Evolutionary conservation across 495 filamentous ascomycete species (phyloP), one percentile per base, ranked within the genome.

Genomic region (Pyronema domesticum): DNA sequence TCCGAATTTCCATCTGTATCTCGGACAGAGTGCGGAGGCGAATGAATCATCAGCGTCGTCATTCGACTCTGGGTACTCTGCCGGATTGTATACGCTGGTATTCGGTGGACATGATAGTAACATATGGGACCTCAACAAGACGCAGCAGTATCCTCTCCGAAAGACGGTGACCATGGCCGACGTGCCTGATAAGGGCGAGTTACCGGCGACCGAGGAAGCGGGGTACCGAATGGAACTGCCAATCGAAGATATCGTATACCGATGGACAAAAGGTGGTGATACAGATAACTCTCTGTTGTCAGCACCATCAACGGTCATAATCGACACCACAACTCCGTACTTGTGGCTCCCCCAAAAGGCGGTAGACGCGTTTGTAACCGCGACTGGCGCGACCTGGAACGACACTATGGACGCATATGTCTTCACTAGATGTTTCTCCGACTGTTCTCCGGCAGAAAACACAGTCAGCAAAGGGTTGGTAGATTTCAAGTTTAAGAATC

Each of bases 331-430:
- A 6, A 63, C 60, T 3, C 60, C 60, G 8, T 63, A 60, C 50
- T 15, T 63, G 55, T 63, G 60, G 60, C 51, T 63, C 8, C 60
- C 60, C 7, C 61, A 62, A 42, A 52, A 54, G 7, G 37, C 36
- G 9, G 36, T 55, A 15, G 42, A 47, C 15, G 15, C 43, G 4
- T 17, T 63, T n/a, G 15, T 63, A 13, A 5, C 80, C 15, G 76
- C 79, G 46, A 60, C 66, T 15, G 77, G 70, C 23, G 58, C 95
- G 17, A 63, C 59, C 42, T 96, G 84, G 83, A 74, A 76, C 61
- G 68, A 72, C 7, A 68, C 69, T 49, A 73, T 85, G 44, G 79
- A 78, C 34, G 58, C 65, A n/a, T 83, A 73, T 51, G 86, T 86
- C 43, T 42, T 61, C n/a, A 64, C 55, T 15, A 40, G 45, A 13